Evolutionary conservation across 306 rosid genomes (phyloP).

Genomic region (Glycyrrhiza uralensis): DNA sequence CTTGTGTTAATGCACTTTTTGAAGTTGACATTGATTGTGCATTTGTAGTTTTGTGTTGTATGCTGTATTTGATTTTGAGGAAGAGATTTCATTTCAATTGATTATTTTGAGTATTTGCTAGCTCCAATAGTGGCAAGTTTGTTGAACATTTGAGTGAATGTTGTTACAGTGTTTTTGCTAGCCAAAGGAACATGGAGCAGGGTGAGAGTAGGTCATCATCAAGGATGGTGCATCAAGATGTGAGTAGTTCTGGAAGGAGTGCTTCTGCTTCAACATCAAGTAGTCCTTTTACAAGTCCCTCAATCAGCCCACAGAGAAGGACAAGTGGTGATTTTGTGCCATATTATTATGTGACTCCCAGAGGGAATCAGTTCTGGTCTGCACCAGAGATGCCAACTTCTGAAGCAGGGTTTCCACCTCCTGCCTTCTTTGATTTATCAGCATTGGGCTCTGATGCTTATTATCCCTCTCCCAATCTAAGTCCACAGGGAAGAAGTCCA

Average conservation of each 20-base stretch:
- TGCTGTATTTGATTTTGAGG: not conserved
- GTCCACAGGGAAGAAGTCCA: conserved; percentile 55
- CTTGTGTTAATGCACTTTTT: not conserved
- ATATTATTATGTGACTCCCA: conserved; percentile 35
- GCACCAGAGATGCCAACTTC: conserved; percentile 57
- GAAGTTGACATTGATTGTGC: not conserved
- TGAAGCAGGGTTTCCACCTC: conserved; percentile 41
- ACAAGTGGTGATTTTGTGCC: conserved; percentile 38
- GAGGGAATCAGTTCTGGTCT: conserved; percentile 65
- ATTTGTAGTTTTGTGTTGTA: not conserved
- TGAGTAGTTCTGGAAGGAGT: conserved; percentile 37
- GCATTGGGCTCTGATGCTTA: conserved; percentile 41
- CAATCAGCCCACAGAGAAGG: conserved; percentile 45
- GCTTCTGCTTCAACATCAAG: conserved; percentile 60
- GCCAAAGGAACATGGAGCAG: conserved; percentile 33
- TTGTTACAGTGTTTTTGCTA: conserved; percentile 45
- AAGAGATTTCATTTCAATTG: conserved; percentile 3
- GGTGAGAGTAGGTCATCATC: conserved; percentile 37
- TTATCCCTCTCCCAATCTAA: conserved; percentile 46
- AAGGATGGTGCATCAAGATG: conserved; percentile 26
- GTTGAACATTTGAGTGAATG: conserved; percentile 1
- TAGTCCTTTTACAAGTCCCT: conserved; percentile 59
- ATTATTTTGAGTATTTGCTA: not conserved
- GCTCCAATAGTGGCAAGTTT: not conserved
- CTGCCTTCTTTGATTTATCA: conserved; percentile 46